Base-by-base conservation (phyloP, 176 grass and related monocot species). In the Lolium rigidum region DNA sequence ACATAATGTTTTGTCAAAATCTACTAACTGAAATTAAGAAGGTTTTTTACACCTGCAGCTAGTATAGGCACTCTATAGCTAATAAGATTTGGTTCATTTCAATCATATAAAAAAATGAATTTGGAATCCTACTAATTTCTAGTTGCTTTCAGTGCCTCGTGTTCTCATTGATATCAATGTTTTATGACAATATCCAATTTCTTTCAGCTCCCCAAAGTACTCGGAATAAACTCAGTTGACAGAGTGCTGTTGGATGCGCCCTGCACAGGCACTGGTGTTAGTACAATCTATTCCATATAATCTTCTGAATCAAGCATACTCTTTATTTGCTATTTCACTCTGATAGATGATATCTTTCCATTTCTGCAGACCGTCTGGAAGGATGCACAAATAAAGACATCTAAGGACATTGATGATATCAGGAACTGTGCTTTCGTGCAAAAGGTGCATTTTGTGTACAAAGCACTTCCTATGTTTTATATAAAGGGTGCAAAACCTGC, bases 211-310 rank as follows among this genome's bases (percentile, higher is more conserved):
- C 92, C 94, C 10, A 94, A 92, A 87, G 85, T 96, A 90, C 90
- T 99, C 49, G 97, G 97, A 15, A 75, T 88, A 41, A 95, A 99
- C 88, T 94, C 93, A 39, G 90, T 96, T 85, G 97, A 99, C 89
- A 94, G 97, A 86, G 97, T 96, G 69, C 90, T 99, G 80, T 80
- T 99, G 88, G 97, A 99, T 91, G 94, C 97, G 6, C 97, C 97
- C 57, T 99, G 97, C 84, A 99, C 92, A 22, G 97, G 97, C 60
- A 94, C 90, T 46, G 97, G 97, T 48, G 97, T 99, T 73, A 79
- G 82, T 83, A 85, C 55, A 39, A 83, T 58, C 44, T 77, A 63
- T 67, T 57, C 35, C 5, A 37, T 82, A 63, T 91, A 35, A 63
- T 65, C 25, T 90, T 50, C 31, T 90, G 60, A 58, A 72, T 46